Conservation (phyloP, 177 flowering plant species). For the Tripterygium wilfordii region DNA sequence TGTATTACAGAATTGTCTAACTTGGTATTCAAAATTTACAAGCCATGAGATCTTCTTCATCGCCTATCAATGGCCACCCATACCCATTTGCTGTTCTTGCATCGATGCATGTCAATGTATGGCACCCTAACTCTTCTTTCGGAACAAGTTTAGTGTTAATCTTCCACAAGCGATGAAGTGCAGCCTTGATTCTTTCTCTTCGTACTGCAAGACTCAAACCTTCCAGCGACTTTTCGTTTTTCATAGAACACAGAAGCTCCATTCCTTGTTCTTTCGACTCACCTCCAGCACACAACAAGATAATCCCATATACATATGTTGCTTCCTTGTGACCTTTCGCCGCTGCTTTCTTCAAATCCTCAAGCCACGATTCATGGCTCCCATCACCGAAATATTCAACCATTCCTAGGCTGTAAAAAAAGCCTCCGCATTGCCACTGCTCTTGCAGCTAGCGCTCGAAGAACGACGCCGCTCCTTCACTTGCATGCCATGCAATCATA, state of each 20-base stretch:
- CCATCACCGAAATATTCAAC: not conserved
- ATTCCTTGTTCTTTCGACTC: not conserved
- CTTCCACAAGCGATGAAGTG: not conserved
- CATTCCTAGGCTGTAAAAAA: slow-evolving; percentile 4
- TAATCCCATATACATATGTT: slow-evolving; percentile 9
- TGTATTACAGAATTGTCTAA: too few species aligned
- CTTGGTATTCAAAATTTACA: too few species aligned
- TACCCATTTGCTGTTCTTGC: too few species aligned
- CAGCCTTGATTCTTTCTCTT: not conserved
- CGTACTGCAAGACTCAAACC: not conserved
- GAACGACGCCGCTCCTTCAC: not conserved
- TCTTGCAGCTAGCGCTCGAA: not conserved
- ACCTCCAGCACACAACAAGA: slow-evolving; percentile 2
- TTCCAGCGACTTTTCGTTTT: too few species aligned
- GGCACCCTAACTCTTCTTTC: too few species aligned
- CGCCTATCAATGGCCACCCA: too few species aligned
- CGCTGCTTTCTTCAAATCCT: slow-evolving; percentile 1
- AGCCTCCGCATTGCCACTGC: slow-evolving; percentile 3
- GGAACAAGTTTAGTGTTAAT: too few species aligned
- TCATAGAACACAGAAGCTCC: slow-evolving; percentile 2
- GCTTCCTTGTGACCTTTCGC: slow-evolving; percentile 9
- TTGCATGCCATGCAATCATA: not conserved
- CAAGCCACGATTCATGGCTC: not conserved
- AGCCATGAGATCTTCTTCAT: too few species aligned
- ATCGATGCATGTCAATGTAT: too few species aligned